A percentile compares a stretch with the other conserved stretches of the same genome.
phyloP scores from a whole-genome alignment of 805 yeast species.

The Nakazawaea wyomingensis region DNA sequence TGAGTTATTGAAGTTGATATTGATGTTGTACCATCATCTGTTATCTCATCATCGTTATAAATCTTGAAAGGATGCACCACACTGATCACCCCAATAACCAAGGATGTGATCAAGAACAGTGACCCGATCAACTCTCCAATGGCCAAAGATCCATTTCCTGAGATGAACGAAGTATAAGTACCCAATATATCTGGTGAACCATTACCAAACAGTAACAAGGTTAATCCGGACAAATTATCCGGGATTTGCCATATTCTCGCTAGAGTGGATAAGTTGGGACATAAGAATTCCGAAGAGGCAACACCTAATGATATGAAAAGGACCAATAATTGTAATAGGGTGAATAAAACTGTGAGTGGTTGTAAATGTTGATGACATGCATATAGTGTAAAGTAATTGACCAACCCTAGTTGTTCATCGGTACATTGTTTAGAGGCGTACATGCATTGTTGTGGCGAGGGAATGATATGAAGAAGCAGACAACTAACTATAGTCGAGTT shows the following conservation, averaged over 20 bases:
- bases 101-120: conserved; percentile 73
- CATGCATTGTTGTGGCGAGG: conserved; percentile 22
- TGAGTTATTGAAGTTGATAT: conserved; percentile 21
- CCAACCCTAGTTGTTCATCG: conserved; percentile 22
- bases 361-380: conserved; percentile 21
- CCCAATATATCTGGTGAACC: conserved; percentile 88
- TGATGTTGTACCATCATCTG: too few species aligned
- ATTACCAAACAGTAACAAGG: conserved; percentile 86
- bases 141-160: conserved; percentile 69
- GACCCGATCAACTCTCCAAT: conserved; percentile 91
- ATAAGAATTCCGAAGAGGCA: conserved; percentile 77
- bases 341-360: conserved; percentile 19
- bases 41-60: background rate
- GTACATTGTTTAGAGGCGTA: conserved; percentile 24
- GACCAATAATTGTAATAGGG: conserved; percentile 22
- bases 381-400: conserved; percentile 25
- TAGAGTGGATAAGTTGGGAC: conserved; percentile 74
- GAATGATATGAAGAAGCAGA: conserved; percentile 18
- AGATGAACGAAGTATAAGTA: conserved; percentile 73
- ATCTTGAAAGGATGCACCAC: conserved; percentile 61
- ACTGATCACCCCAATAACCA: conserved; percentile 77
- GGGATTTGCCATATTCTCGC: conserved; percentile 62
- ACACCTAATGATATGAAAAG: conserved; percentile 67
- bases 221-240: conserved; percentile 82
- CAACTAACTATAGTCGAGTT: too few species aligned